Conservation (phyloP, 352 stramenopile species). For the Globisporangium spinosum region DNA sequence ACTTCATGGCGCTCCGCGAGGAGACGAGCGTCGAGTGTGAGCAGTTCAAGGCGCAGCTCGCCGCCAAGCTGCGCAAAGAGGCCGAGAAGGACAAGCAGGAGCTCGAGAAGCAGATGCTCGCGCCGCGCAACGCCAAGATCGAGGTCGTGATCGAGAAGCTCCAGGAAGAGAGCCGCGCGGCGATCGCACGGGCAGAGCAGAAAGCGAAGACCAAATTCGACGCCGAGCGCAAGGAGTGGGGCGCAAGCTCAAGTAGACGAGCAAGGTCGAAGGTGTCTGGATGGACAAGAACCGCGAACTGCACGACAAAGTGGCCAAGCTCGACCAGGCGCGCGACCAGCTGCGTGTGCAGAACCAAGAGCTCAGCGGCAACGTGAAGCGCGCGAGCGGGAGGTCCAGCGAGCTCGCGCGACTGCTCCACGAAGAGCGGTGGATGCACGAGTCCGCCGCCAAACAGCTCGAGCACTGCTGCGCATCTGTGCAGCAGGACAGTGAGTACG, state of each 20-base stretch:
- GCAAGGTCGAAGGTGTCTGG: conserved; percentile 77
- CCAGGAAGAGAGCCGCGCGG: conserved; percentile 57
- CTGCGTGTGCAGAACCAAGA: conserved; percentile 46
- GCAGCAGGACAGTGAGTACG: conserved; percentile 38
- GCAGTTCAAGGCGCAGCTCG: conserved; percentile 57
- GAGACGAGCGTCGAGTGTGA: conserved; percentile 62
- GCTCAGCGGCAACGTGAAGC: conserved; percentile 35
- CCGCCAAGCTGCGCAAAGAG: conserved; percentile 50
- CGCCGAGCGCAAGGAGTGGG: conserved; percentile 57
- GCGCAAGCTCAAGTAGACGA: conserved; percentile 71
- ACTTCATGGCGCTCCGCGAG: conserved; percentile 47
- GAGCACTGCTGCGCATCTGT: conserved; percentile 42
- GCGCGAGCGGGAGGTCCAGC: conserved; percentile 40
- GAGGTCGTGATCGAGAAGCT: conserved; percentile 81
- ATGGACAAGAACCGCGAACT: conserved; percentile 84
- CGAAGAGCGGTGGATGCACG: conserved; percentile 55
- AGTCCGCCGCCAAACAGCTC: conserved; percentile 34
- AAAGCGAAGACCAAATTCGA: conserved; percentile 47
- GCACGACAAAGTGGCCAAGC: conserved; percentile 56
- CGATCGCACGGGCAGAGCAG: conserved; percentile 48
- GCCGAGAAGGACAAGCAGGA: conserved; percentile 53
- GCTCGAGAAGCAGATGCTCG: conserved; percentile 68
- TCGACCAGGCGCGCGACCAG: conserved; percentile 47
- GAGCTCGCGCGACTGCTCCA: conserved; percentile 55
- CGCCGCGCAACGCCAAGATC: conserved; percentile 72